Base-by-base conservation (phyloP, 2,329 filamentous ascomycete species). In the Davidsoniella eucalypti region DNA sequence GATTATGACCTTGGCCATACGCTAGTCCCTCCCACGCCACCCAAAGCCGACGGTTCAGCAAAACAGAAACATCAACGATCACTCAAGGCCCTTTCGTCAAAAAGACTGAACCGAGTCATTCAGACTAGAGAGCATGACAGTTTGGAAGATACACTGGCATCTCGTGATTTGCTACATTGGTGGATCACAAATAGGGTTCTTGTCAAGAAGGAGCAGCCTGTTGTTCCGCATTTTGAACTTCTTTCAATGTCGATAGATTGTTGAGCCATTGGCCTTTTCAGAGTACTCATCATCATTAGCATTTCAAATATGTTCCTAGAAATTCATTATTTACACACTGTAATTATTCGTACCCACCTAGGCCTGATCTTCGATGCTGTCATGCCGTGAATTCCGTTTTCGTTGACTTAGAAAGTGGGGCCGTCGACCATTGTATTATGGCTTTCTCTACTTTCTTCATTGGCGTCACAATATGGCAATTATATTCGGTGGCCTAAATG, bases 71-170 rank as follows among this genome's bases (percentile, higher is more conserved):
- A 43, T 54, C 59, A 25, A 53, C 61, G 68, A 50, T 64, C 59
- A 40, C 58, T 73, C 43, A 72, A 70, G 56, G 59, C 54, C 1
- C 58, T 72, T 23, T 55, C 64, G 0, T 55, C 57, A 5, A 58
- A 62, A 37, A 58, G 66, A 18, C 60, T 72, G 1, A 57, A 59
- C 10, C 60, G 64, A n/a, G 51, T 56, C 1, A 70, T 72, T 23
- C 70, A 67, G 52, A 55, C 58, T 7, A 60, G 58, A 2, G 58
- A 57, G 7, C 67, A 70, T 49, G 65, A 70, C 54, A 70, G 66
- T 49, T 43, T 69, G 14, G 67, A 72, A 54, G 69, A 72, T 53
- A 67, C 68, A 4, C 54, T 68, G 44, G 68, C 67, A 0, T 61
- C 63, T 3, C 58, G 69, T 10, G 67, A 70, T 52, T 51, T 71